phyloP scores from a whole-genome alignment of 192 early-diverging fungal genomes.

The Linnemannia exigua region DNA sequence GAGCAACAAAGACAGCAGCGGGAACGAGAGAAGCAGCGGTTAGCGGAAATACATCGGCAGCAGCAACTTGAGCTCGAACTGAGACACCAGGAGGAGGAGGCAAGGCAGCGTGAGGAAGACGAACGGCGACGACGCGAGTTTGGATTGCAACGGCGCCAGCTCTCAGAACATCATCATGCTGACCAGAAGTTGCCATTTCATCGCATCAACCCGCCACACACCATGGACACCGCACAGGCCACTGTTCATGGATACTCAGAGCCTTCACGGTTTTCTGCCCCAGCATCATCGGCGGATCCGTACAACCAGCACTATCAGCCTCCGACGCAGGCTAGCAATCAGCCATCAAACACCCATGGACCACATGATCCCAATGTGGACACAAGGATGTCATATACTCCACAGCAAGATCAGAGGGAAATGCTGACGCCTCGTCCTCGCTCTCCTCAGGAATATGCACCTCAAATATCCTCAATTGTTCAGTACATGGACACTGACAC shows the following conservation, averaged over 20 bases:
- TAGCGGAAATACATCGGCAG: constrained; percentile 6
- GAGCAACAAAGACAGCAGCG: constrained; percentile 19
- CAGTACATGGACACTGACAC: background rate
- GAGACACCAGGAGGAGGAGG: background rate
- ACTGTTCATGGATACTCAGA: background rate
- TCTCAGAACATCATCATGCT: background rate
- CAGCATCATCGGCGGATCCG: background rate
- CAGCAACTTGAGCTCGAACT: background rate
- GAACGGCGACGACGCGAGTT: background rate
- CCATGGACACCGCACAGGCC: background rate
- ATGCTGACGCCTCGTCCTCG: background rate
- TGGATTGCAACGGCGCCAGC: background rate
- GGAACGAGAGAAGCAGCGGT: background rate
- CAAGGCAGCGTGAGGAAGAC: background rate
- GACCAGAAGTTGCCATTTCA: background rate
- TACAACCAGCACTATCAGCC: constrained; percentile 1
- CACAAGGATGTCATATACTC: background rate
- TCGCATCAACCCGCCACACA: background rate
- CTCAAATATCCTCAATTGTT: background rate
- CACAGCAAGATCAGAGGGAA: background rate
- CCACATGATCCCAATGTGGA: background rate
- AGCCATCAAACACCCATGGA: background rate
- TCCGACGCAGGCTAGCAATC: background rate
- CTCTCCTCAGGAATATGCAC: background rate
- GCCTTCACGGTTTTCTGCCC: background rate